Base-by-base conservation (phyloP, 164 flowering plant genomes). In the Annona cherimola region DNA sequence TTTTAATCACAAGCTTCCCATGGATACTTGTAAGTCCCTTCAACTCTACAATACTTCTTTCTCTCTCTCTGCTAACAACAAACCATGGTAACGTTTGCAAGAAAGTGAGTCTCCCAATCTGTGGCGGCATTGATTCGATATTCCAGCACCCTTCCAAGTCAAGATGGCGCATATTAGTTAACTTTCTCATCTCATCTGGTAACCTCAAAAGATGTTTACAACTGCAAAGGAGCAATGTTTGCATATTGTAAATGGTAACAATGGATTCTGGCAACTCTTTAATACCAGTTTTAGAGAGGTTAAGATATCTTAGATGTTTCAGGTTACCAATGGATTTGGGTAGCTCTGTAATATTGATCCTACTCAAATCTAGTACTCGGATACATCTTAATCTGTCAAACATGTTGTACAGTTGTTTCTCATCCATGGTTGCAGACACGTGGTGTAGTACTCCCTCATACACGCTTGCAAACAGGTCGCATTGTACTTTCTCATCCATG, bases 1-100 rank as follows among this genome's bases (percentile, higher is more conserved):
- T 73, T 45, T 77, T 57, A 61, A 87, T 77, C 71, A 63, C n/a
- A 6, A 85, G 75, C 2, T 45, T 19, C 14, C 86, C 88, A 7
- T 20, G 65, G 42, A 87, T 74, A 57, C 63, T 41, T n/a, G n/a
- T n/a, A n/a, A 85, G 54, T 40, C 59, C 45, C 65, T 69, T 67
- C 67, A 86, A 45, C 55, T 79, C 83, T 19, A 43, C 45, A 2
- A 86, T 41, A 5, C 74, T 57, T n/a, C 74, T 59, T 4, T 80
- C 79, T 42, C 16, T 35, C n/a, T 20, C 57, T 45, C 44, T 69
- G 5, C 83, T 77, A 41, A 83, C 76, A 46, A 81, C 64, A 70
- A 85, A 80, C 4, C 70, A 69, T 0, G 83, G 42, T 1, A 80
- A 42, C 16, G 75, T 73, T 70, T 72, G 84, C 4, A 83, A 75